Evolutionary conservation across 306 rosid species (phyloP), one percentile per base, ranked within the genome.

Genomic region (Fagus sylvatica): DNA sequence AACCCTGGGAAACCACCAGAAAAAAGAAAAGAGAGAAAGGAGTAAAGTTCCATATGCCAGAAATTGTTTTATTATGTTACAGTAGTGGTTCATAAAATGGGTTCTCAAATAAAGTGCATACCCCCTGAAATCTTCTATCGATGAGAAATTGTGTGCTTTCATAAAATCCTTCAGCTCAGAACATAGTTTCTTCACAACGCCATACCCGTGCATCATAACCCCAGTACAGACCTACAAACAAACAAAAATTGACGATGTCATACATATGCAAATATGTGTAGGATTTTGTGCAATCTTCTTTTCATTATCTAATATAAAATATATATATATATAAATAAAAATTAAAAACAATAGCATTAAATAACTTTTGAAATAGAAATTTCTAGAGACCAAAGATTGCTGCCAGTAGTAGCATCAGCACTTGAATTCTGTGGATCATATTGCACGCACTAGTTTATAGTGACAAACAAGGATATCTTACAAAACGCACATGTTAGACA

Each of bases 171-270:
- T 68, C 66, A 95, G 96, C 84, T 95, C 99, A 8, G 73, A 75
- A 78, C 88, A 86, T 17, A 95, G 96, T 80, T 89, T 85, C 90
- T 89, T 95, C 85, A 95, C 99, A 69, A 95, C 84, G 79, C 99
- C 93, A 71, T 95, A 95, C 17, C 99, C 98, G 56, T 95, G 98
- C 98, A 93, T 93, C 99, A 95, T 95, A 81, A 95, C 99, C 69
- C 98, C 99, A 6, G 99, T 95, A 82, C 99, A 95, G 22, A 91
- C 98, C 98, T 92, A n/a, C n/a, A n/a, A n/a, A 77, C 81, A 80
- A 72, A 69, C 42, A 59, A 69, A 72, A 71, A 10, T 3, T 17
- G 32, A 76, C 13, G 56, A 71, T n/a, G 19, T 59, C 71, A 57
- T 16, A 16, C 16, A 32, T 41, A 76, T 16, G 5, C 55, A 36